Percentiles rank a stretch among this genome's conserved stretches.
Evolutionary conservation across 371 early-diverging fungal species (phyloP).

Genomic region (Thermomucor indicae-seudaticae): DNA sequence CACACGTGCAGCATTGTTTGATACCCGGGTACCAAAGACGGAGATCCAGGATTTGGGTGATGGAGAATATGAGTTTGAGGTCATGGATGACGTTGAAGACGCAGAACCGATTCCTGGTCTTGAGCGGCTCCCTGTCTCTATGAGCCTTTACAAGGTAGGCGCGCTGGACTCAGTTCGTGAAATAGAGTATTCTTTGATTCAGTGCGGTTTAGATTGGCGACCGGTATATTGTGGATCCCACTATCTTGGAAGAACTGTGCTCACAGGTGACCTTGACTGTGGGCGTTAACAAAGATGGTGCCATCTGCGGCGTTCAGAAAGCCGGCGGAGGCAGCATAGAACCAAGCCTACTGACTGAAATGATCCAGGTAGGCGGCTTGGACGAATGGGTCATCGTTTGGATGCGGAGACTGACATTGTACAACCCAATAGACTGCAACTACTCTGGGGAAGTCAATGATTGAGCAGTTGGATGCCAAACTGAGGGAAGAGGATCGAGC

Average conservation of each 20-base stretch:
- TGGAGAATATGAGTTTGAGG: constrained; percentile 83
- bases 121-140: constrained; percentile 73
- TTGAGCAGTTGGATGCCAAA: constrained; percentile 49
- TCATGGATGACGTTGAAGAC: constrained; percentile 83
- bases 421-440: constrained; percentile 45
- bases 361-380: constrained; percentile 57
- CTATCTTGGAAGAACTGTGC: constrained; percentile 82
- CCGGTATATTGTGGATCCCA: constrained; percentile 82
- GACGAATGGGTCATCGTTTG: neutral
- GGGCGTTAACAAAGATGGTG: constrained; percentile 74
- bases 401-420: neutral
- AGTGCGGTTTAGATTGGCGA: constrained; percentile 85
- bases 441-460: constrained; percentile 53
- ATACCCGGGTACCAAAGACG: constrained; percentile 82
- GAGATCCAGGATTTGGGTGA: constrained; percentile 66
- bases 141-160: constrained; percentile 83
- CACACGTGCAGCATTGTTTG: constrained; percentile 78
- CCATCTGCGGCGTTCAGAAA: constrained; percentile 84
- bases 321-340: constrained; percentile 71
- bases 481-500: constrained; percentile 44
- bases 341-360: constrained; percentile 72
- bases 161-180: too few species aligned
- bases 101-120: constrained; percentile 73
- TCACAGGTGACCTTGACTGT: constrained; percentile 77
- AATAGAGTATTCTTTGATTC: too few species aligned